Evolutionary conservation across 176 grass and related monocot species (phyloP), one percentile per base, ranked within the genome.

Genomic region (Bolboschoenus planiculmis): DNA sequence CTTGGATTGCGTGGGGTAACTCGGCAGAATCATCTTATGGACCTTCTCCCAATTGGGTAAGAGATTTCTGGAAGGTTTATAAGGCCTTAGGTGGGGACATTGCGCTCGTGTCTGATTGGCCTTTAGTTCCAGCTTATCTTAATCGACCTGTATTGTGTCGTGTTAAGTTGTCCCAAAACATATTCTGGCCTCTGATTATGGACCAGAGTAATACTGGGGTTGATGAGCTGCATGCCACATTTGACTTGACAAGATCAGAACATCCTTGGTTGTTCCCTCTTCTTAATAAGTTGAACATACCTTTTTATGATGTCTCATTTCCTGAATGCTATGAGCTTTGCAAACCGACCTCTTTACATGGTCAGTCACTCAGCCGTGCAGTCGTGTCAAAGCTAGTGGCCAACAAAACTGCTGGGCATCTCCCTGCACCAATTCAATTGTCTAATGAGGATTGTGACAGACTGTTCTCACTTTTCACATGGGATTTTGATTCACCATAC

Each of bases 91-190:
- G 89, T 24, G 92, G 95, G 36, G 95, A 97, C 44, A 79, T 97
- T 70, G 86, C 87, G 44, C 92, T 97, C 87, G 42, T 97, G 47
- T 89, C 88, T 78, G 92, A 92, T 14, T 97, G 95, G 95, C 95
- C 95, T 71, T 88, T 97, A 78, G 83, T 97, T 92, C 95, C 95
- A 85, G 95, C 90, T 80, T 92, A 92, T 90, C 73, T 97, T 10
- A 68, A 89, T 65, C 80, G 72, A 26, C 84, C 92, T 55, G 78
- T 92, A 87, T 83, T 97, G 13, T 97, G 90, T 55, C 87, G 81
- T 91, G 92, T 91, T 73, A 94, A 92, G 84, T 83, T 90, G 30
- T 36, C 54, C 50, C 92, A 91, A 79, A 85, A 94, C 58, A 61
- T 97, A 88, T 97, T 97, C 86, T 90, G 91, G 53, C 92, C 95